Percentiles rank a stretch among this genome's conserved stretches.
These are phyloP conservation scores for Aspergillus japonicus DNA, from an alignment of 2,329 filamentous ascomycete species.

Conservation along the genomic window DNA sequence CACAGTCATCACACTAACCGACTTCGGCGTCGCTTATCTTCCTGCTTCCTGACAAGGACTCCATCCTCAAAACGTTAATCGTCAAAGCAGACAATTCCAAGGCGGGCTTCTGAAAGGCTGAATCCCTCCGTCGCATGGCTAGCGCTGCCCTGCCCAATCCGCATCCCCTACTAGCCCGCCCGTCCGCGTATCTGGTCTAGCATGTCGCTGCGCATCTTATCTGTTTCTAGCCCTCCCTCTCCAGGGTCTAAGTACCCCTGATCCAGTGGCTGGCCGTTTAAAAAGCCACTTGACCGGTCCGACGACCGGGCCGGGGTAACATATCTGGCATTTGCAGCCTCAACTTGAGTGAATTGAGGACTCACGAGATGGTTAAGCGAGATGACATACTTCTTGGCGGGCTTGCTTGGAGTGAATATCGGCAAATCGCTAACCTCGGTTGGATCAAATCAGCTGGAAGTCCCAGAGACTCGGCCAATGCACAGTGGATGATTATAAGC, in stretches of 20 bases:
- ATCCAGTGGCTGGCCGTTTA: neutral
- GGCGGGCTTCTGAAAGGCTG: too few relatives aligned
- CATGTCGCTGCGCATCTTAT: neutral
- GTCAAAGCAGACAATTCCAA: too few relatives aligned
- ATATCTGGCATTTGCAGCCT: neutral
- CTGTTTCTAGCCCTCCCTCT: neutral
- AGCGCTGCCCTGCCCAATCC: too few relatives aligned
- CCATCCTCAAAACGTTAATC: too few relatives aligned
- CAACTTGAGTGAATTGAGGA: neutral
- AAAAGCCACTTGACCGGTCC: slow-evolving; percentile 11
- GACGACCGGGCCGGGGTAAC: slow-evolving; percentile 12
- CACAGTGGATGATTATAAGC: neutral
- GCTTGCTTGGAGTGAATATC: neutral
- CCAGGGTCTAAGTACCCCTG: slow-evolving; percentile 1
- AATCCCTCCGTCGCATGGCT: too few relatives aligned
- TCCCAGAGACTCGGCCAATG: neutral
- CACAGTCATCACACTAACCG: neutral
- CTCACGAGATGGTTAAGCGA: neutral
- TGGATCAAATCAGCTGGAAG: neutral
- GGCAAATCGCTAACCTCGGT: neutral
- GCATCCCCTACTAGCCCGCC: too few relatives aligned
- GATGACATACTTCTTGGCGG: neutral
- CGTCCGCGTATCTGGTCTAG: neutral
- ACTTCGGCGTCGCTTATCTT: neutral
- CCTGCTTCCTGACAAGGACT: too few relatives aligned